A percentile compares a stretch with the other conserved stretches of the same genome.
Conservation (phyloP, 2,329 filamentous ascomycete species). For the Blastomyces emzantsi region DNA sequence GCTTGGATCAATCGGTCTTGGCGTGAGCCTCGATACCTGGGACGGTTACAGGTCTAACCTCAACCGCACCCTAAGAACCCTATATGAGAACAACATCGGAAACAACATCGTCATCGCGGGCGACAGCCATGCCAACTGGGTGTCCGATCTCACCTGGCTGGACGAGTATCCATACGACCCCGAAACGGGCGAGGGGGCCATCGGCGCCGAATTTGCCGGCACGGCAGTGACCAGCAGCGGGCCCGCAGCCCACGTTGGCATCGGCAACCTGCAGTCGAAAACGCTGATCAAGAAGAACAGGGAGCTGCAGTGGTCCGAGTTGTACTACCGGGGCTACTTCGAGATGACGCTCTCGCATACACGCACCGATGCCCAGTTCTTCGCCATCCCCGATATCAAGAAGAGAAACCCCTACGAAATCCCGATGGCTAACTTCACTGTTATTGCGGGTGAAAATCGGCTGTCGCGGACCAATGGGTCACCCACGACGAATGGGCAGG, state of each 20-base stretch:
- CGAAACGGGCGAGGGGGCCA: slow-evolving; percentile 44
- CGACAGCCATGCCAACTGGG: slow-evolving; percentile 60
- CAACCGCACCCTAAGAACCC: slow-evolving; percentile 58
- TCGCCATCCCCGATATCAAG: slow-evolving; percentile 47
- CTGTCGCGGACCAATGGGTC: slow-evolving; percentile 37
- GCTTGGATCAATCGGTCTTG: slow-evolving; percentile 10
- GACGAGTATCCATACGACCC: slow-evolving; percentile 43
- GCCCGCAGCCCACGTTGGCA: slow-evolving; percentile 45
- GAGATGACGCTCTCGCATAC: slow-evolving; percentile 52
- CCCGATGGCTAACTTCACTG: slow-evolving; percentile 35
- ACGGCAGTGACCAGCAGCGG: slow-evolving; percentile 55
- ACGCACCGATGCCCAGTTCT: slow-evolving; percentile 53
- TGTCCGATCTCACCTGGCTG: slow-evolving; percentile 50
- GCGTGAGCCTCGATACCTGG: neutral
- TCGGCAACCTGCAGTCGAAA: slow-evolving; percentile 41
- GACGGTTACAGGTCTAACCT: slow-evolving; percentile 57
- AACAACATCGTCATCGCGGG: slow-evolving; percentile 67
- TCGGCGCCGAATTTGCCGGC: slow-evolving; percentile 58
- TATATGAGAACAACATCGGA: slow-evolving; percentile 59
- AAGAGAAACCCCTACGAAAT: slow-evolving; percentile 1
- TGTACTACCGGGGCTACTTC: slow-evolving; percentile 66
- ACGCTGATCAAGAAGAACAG: slow-evolving; percentile 43
- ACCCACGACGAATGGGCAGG: slow-evolving; percentile 30
- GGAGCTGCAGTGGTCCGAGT: slow-evolving; percentile 62
- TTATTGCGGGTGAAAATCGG: slow-evolving; percentile 52